A percentile compares a stretch with the other conserved stretches of the same genome.
Conservation (phyloP, 2,329 filamentous ascomycete genomes). For the Fusarium hostae region DNA sequence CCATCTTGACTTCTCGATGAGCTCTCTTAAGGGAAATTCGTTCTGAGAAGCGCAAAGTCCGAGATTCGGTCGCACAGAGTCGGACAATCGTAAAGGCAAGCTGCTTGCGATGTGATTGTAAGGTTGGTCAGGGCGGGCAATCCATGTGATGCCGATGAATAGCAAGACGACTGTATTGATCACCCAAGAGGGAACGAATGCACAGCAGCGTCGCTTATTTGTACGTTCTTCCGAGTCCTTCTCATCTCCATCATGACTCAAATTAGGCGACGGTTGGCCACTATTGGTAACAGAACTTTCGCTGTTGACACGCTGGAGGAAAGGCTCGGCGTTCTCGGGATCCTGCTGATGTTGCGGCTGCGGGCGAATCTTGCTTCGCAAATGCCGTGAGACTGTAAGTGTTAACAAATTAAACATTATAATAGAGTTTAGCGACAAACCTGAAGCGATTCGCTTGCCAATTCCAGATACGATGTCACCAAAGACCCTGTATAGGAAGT, state of each 20-base stretch:
- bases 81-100: conserved; percentile 44
- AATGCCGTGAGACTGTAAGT: conserved; percentile 17
- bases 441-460: conserved; percentile 32
- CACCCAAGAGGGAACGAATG: conserved; percentile 24
- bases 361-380: conserved; percentile 29
- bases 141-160: conserved; percentile 36
- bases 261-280: conserved; percentile 10
- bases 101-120: conserved; percentile 48
- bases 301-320: conserved; percentile 19
- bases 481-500: conserved; percentile 36
- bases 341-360: conserved; percentile 22
- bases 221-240: conserved; percentile 11
- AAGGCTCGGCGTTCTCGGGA: conserved; percentile 33
- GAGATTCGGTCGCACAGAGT: conserved; percentile 34
- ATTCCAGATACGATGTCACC: conserved; percentile 33
- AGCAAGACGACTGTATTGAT: conserved; percentile 17
- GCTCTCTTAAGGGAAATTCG: conserved; percentile 45
- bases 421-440: conserved; percentile 29
- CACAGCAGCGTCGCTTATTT: conserved; percentile 11
- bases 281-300: conserved; percentile 1
- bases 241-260: conserved; percentile 7
- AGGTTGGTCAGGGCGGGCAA: conserved; percentile 43
- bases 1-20: conserved; percentile 43
- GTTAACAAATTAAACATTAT: conserved; percentile 6
- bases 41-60: conserved; percentile 39